These are phyloP conservation scores for Neodidymelliopsis sp. DNA, from an alignment of 2,329 filamentous ascomycete species.

Conservation along the genomic window DNA sequence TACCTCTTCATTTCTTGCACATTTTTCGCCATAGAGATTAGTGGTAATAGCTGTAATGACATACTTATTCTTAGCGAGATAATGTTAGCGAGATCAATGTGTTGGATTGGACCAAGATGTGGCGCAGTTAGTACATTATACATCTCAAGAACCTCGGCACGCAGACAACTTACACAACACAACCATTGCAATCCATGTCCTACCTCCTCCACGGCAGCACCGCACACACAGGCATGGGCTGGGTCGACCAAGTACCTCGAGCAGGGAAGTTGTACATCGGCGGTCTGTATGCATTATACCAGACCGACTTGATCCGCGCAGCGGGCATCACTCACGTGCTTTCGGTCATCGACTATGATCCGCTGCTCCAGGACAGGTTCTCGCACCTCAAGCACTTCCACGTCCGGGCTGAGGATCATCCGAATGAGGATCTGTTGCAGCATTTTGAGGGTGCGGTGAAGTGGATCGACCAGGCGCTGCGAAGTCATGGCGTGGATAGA, in stretches of 20 bases:
- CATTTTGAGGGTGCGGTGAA: slow-evolving; percentile 29
- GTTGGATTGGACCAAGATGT: no score
- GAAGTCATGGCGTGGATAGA: not conserved
- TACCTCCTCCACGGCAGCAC: slow-evolving; percentile 44
- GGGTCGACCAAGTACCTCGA: slow-evolving; percentile 49
- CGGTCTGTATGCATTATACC: slow-evolving; percentile 52
- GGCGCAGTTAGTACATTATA: no score
- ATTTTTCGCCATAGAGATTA: slow-evolving; percentile 5
- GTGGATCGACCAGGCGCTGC: slow-evolving; percentile 37
- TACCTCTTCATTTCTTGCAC: slow-evolving; percentile 15
- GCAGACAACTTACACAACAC: not conserved
- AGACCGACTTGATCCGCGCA: slow-evolving; percentile 44
- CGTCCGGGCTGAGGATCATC: slow-evolving; percentile 43
- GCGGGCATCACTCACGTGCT: slow-evolving; percentile 45
- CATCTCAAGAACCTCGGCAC: slow-evolving; percentile 1
- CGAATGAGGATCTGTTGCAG: slow-evolving; percentile 41
- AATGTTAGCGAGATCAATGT: no score
- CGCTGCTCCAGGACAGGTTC: slow-evolving; percentile 35
- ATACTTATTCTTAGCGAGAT: no score
- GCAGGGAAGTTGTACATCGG: slow-evolving; percentile 50
- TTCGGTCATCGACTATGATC: slow-evolving; percentile 45
- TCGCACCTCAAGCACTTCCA: slow-evolving; percentile 40
- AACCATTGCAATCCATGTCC: slow-evolving; percentile 38
- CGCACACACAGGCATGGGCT: slow-evolving; percentile 45
- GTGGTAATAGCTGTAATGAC: no score